Conservation (phyloP, 2,329 filamentous ascomycete genomes). For the Calonectria leucothoes region DNA sequence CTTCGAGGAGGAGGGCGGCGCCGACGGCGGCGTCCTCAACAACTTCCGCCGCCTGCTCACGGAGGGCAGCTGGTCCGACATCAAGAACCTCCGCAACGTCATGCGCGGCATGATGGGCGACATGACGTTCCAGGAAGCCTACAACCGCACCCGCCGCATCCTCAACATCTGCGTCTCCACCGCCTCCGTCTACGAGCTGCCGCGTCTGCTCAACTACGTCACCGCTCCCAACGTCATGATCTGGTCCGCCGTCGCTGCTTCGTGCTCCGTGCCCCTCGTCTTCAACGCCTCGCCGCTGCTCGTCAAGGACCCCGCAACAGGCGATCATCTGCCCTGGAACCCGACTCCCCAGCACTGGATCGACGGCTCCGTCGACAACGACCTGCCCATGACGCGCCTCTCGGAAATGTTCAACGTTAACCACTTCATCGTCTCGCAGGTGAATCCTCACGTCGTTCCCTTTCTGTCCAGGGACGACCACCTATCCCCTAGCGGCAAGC, state of each 20-base stretch:
- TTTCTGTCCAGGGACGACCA: slow-evolving; percentile 83
- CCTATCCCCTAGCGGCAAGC: slow-evolving; percentile 51
- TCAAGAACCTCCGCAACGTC: slow-evolving; percentile 81
- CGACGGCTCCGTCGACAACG: slow-evolving; percentile 94
- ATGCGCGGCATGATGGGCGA: slow-evolving; percentile 87
- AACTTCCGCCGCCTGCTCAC: slow-evolving; percentile 81
- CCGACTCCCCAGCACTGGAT: slow-evolving; percentile 89
- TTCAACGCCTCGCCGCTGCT: slow-evolving; percentile 84
- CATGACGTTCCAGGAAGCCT: slow-evolving; percentile 94
- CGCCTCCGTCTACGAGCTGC: slow-evolving; percentile 87
- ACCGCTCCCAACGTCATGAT: slow-evolving; percentile 95
- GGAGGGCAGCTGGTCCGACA: slow-evolving; percentile 87
- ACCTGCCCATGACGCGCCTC: slow-evolving; percentile 89
- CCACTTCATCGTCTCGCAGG: slow-evolving; percentile 97
- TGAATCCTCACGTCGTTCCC: slow-evolving; percentile 92
- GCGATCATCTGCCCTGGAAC: slow-evolving; percentile 84
- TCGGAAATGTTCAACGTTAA: slow-evolving; percentile 98
- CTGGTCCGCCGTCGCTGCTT: slow-evolving; percentile 96
- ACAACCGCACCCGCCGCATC: slow-evolving; percentile 91
- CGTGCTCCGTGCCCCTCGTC: slow-evolving; percentile 89
- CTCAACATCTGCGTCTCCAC: slow-evolving; percentile 95
- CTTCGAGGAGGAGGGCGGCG: slow-evolving; percentile 72
- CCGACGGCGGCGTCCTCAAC: slow-evolving; percentile 72
- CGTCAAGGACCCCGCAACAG: slow-evolving; percentile 86
- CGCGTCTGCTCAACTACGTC: slow-evolving; percentile 88